Evolutionary conservation across 2,329 filamentous ascomycete genomes (phyloP), one percentile per base, ranked within the genome.

Genomic region (Colletotrichum caudatum): DNA sequence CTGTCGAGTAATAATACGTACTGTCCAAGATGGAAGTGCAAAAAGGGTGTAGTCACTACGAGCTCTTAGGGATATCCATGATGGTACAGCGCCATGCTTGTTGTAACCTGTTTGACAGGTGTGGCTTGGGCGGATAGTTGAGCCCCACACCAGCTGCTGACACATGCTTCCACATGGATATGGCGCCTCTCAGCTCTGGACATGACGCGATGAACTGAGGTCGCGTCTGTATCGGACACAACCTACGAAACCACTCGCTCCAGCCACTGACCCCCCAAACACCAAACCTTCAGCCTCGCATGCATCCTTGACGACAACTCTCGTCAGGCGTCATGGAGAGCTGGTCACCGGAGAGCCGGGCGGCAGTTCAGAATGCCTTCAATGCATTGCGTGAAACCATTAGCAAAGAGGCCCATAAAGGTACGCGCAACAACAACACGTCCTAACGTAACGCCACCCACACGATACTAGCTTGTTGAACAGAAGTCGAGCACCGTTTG

Each of bases 281-380:
- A 18, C 23, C 50, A 33, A 37, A 29, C 26, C n/a, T 11, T 29
- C 64, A 46, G 26, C 23, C 51, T 37, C 41, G 9, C n/a, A 64
- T n/a, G 39, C 29, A 29, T 48, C 16, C 26, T 62, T 33, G 41
- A 56, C 39, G 18, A 20, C 39, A n/a, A n/a, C 51, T 37, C n/a
- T 33, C 14, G 20, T 41, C 11, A 23, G 46, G 9, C 37, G 48
- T 44, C 33, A 84, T 85, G 83, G 76, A 81, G 48, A 80, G 76
- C 70, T 84, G 82, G 81, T 80, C 84, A 56, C 74, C 76, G 50
- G 78, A 75, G 46, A 83, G 83, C 35, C 81, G 83, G 12, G 78
- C 81, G 58, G 78, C 81, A 35, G 75, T 86, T 18, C 76, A 83
- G 23, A 78, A 82, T 71, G 83, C 83, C 41, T 74, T 86, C 9